Percentiles rank a stretch among this genome's conserved stretches.
These are phyloP conservation scores for Wickerhamomyces bovis DNA, from an alignment of 805 yeast species.

Conservation along the genomic window DNA sequence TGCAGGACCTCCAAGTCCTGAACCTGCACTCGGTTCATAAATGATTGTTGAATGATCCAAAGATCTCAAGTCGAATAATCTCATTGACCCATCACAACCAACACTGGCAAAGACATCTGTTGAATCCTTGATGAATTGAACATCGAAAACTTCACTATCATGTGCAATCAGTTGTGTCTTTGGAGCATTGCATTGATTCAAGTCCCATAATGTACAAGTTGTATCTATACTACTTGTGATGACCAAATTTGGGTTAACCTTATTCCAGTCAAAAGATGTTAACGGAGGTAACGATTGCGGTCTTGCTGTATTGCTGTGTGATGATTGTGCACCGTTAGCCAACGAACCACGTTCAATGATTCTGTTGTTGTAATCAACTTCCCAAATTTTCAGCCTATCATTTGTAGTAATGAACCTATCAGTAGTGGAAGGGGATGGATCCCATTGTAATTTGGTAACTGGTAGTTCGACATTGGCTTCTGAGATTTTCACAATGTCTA, in stretches of 20 bases:
- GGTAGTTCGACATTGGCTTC: conserved; percentile 61
- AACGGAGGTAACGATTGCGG: conserved; percentile 63
- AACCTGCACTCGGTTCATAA: conserved; percentile 58
- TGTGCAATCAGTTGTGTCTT: conserved; percentile 95
- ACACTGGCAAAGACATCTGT: conserved; percentile 83
- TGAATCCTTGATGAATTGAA: conserved; percentile 69
- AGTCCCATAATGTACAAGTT: conserved; percentile 95
- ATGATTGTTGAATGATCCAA: conserved; percentile 92
- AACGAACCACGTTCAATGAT: conserved; percentile 36
- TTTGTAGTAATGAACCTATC: conserved; percentile 61
- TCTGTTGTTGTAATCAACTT: conserved; percentile 31
- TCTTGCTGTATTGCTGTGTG: conserved; percentile 33
- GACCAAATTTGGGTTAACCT: conserved; percentile 56
- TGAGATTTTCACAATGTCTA: conserved; percentile 40
- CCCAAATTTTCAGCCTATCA: conserved; percentile 66
- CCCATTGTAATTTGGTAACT: conserved; percentile 70
- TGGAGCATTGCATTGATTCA: conserved; percentile 55
- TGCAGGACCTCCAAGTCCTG: conserved; percentile 8
- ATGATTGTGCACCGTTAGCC: conserved; percentile 36
- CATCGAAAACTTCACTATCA: conserved; percentile 92
- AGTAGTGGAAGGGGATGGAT: conserved; percentile 31
- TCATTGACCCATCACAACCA: conserved; percentile 91
- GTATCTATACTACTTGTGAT: conserved; percentile 91
- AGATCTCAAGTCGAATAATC: conserved; percentile 85
- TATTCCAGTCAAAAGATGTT: conserved; percentile 92